Evolutionary conservation across 441 rosid genomes (phyloP), one percentile per base, ranked within the genome.

Genomic region (Pelargonium fulgidum): DNA sequence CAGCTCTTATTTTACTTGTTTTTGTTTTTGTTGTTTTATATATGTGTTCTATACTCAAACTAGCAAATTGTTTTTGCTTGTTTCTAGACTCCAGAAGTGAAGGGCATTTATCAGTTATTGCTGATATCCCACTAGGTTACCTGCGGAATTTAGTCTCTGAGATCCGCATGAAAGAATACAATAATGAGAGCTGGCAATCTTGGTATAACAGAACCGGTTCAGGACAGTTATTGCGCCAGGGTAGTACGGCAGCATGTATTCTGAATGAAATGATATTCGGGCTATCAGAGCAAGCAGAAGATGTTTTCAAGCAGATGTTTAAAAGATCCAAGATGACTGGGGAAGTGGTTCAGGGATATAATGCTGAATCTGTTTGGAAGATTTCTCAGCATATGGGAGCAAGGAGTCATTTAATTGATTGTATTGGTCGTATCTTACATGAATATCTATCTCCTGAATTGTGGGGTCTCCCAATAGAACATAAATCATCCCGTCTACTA

Each of bases 231-330:
- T 74, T 94, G 70, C 94, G 89, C 50, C 93, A 85, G 76, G 96
- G 98, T 45, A 81, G 89, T 75, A 90, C 93, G 29, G 91, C 98
- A 33, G 83, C 80, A 13, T 92, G 97, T 80, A 84, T 94, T 76
- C 77, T 92, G 72, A 94, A 94, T 81, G 99, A 94, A 83, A 84
- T 94, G 85, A 79, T 92, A 61, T 92, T 81, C 73, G 99, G 99
- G 67, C 69, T 89, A 79, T 90, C 98, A 1, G 85, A 85, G 70
- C 82, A 79, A 74, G 86, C 91, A 19, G 81, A 79, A 13, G 79
- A 86, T 76, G 76, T 66, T 72, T 77, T 92, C 74, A 69, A 77
- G 68, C 80, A 71, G 77, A 75, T 79, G 79, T 91, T 94, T 84
- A 79, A 68, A 44, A 89, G 85, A 72, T 81, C 91, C 58, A 74